Percentiles rank a stretch among this genome's conserved stretches.
phyloP scores from a whole-genome alignment of 306 rosid genomes.

The Cucumis cinereus region DNA sequence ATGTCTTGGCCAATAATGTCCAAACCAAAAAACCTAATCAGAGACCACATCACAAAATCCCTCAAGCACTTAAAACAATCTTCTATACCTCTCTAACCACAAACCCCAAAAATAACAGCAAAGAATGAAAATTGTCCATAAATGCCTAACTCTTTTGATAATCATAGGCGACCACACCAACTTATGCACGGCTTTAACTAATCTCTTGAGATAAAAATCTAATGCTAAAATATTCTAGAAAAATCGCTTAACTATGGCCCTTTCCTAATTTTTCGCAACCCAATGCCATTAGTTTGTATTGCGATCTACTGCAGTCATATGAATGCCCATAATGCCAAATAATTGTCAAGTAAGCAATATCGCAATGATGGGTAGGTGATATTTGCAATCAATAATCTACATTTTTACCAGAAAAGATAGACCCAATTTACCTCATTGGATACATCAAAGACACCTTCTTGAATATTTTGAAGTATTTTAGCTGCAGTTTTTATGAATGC shows the following conservation, averaged over 20 bases:
- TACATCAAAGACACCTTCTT: constrained; percentile 82
- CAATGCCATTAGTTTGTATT: not conserved
- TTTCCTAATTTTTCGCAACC: not conserved
- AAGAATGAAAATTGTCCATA: not conserved
- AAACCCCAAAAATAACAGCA: not conserved
- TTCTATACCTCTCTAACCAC: not conserved
- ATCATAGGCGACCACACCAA: not conserved
- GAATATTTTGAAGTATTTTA: constrained; percentile 84
- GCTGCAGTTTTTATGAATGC: constrained; percentile 86
- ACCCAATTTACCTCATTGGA: constrained; percentile 68
- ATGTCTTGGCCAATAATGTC: not conserved
- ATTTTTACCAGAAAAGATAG: not conserved
- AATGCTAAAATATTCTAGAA: not conserved
- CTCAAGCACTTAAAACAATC: not conserved
- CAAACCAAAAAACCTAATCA: too few relatives aligned
- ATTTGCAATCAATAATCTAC: not conserved
- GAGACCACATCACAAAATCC: not conserved
- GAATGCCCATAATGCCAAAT: not conserved
- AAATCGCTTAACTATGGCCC: too few relatives aligned
- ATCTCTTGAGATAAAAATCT: not conserved
- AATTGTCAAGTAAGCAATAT: not conserved
- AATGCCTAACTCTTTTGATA: not conserved
- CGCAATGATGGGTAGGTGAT: not conserved
- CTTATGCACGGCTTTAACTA: not conserved
- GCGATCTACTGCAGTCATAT: not conserved